Conservation (phyloP, 192 early-diverging fungal species). For the Rhizoclosmatium globosum region DNA sequence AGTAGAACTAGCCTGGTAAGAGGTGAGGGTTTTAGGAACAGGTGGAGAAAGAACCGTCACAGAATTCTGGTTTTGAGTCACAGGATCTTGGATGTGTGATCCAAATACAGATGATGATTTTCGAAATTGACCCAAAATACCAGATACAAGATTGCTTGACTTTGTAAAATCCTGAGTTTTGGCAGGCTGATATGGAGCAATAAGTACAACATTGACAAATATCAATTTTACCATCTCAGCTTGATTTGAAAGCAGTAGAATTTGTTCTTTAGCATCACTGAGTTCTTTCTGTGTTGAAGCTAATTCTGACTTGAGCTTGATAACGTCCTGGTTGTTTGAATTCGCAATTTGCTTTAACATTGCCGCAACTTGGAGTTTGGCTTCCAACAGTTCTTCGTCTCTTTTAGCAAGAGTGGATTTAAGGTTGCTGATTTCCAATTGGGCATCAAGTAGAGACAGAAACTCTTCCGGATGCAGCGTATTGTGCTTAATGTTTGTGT, state of each 20-base stretch:
- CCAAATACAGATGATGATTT: background rate
- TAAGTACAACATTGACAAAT: no score
- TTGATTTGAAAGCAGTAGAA: background rate
- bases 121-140: background rate
- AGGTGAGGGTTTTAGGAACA: background rate
- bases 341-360: background rate
- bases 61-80: background rate
- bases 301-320: background rate
- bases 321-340: background rate
- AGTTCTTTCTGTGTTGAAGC: background rate
- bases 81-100: background rate
- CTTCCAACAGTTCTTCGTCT: slow-evolving; percentile 6
- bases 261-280: background rate
- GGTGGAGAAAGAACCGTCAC: background rate
- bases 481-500: no score
- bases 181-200: background rate
- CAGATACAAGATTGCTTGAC: background rate
- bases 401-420: background rate
- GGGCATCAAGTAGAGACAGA: slow-evolving; percentile 20
- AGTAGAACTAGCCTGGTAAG: background rate
- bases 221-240: no score
- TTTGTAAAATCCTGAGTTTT: background rate
- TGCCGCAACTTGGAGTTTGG: background rate
- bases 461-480: slow-evolving; percentile 4
- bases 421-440: slow-evolving; percentile 9